phyloP scores from a whole-genome alignment of 148 eudicot species.

The Chenopodium berlandieri region DNA sequence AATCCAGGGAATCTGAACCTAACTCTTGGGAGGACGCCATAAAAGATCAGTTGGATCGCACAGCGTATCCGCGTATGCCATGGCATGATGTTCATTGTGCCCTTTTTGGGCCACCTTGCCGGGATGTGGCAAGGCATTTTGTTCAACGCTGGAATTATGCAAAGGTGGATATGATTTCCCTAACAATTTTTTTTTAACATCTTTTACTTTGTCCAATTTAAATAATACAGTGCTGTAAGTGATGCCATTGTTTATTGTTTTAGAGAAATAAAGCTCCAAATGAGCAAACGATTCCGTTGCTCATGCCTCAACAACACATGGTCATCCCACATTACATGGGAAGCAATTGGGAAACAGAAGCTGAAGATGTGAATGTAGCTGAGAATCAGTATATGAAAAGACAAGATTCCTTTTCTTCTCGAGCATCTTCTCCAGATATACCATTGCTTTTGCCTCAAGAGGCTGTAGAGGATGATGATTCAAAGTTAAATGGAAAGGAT shows the following conservation, averaged over 20 bases:
- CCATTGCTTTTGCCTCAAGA: constrained; percentile 94
- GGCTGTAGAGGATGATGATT: constrained; percentile 53
- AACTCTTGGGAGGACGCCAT: constrained; percentile 96
- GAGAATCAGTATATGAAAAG: constrained; percentile 43
- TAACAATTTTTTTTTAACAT: background rate
- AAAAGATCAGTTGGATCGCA: constrained; percentile 93
- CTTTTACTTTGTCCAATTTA: background rate
- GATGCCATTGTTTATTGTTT: constrained; percentile 21
- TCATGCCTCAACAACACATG: constrained; percentile 98
- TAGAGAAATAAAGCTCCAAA: constrained; percentile 98
- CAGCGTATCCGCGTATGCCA: constrained; percentile 94
- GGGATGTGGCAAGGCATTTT: constrained; percentile 94
- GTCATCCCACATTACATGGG: constrained; percentile 96
- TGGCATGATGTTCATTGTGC: constrained; percentile 99
- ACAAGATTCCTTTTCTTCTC: constrained; percentile 72
- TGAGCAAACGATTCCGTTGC: constrained; percentile 85
- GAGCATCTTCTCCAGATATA: constrained; percentile 71
- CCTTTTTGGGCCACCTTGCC: constrained; percentile 94
- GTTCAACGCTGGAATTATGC: constrained; percentile 99
- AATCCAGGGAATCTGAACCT: constrained; percentile 88
- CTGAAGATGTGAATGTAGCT: constrained; percentile 25
- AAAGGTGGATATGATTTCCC: constrained; percentile 50
- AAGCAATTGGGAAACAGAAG: constrained; percentile 44
- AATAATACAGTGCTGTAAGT: constrained; percentile 7
- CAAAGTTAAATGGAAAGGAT: constrained; percentile 42